phyloP scores from a whole-genome alignment of 2,329 filamentous ascomycete genomes.

The Clarireedia sp. region DNA sequence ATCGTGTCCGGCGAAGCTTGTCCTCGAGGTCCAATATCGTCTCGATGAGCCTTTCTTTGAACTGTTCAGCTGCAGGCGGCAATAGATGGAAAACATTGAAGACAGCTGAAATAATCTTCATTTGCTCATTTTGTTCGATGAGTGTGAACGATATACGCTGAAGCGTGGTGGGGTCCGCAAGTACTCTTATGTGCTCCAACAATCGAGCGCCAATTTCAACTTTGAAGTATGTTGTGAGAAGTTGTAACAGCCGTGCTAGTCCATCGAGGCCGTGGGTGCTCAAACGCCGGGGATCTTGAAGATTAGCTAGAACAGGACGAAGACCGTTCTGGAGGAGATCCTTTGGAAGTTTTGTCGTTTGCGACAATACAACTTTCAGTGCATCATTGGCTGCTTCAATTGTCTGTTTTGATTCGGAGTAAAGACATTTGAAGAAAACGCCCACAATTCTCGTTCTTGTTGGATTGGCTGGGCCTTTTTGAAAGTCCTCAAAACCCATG shows the following conservation, averaged over 20 bases:
- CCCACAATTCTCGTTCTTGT: slow-evolving; percentile 70
- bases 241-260: slow-evolving; percentile 75
- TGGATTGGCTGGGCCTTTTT: slow-evolving; percentile 61
- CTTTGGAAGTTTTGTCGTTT: slow-evolving; percentile 88
- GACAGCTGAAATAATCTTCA: slow-evolving; percentile 92
- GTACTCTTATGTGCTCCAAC: slow-evolving; percentile 87
- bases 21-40: slow-evolving; percentile 84
- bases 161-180: slow-evolving; percentile 71
- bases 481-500: slow-evolving; percentile 88
- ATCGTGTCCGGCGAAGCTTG: slow-evolving; percentile 74
- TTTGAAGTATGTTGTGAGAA: slow-evolving; percentile 98
- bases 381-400: slow-evolving; percentile 91
- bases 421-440: slow-evolving; percentile 96
- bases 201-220: slow-evolving; percentile 90
- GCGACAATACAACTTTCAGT: slow-evolving; percentile 75
- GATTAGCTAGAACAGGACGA: slow-evolving; percentile 88
- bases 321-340: slow-evolving; percentile 91
- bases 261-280: slow-evolving; percentile 87
- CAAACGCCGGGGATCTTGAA: slow-evolving; percentile 87
- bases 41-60: slow-evolving; percentile 84
- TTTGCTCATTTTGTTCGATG: slow-evolving; percentile 83
- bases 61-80: slow-evolving; percentile 79
- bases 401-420: slow-evolving; percentile 84
- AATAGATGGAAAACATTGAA: slow-evolving; percentile 97
- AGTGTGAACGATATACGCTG: slow-evolving; percentile 92